Base-by-base conservation (phyloP, 2,329 filamentous ascomycete species). In the Lasiodiplodia gonubiensis region DNA sequence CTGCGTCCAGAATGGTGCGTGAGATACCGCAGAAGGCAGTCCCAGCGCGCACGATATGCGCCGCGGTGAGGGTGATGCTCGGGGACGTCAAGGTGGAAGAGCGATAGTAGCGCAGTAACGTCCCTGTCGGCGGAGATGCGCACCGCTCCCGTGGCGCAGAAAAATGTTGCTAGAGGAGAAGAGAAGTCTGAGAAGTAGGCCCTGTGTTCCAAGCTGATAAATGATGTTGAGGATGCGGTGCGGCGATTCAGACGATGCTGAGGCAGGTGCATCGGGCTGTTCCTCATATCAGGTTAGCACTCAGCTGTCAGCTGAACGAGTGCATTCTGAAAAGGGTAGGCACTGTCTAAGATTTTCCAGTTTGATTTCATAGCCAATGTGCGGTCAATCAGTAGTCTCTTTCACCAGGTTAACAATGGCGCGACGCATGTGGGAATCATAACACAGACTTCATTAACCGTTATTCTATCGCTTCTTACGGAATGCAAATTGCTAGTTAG, bases 391-490 rank as follows among this genome's bases (percentile, higher is more conserved):
- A 2, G 18, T 21, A 18, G n/a, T 46, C 11, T 5, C 18, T 8
- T n/a, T 46, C 42, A 46, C 42, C 16, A 18, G 14, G 14, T 42
- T 1, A 46, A 46, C 42, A 46, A 21, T 8, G 4, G 18, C n/a
- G 42, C 18, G 21, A 46, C 18, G 16, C 51, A 4, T 10, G 21
- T n/a, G 57, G 11, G 18, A 49, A 21, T 23, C 11, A 25, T 25
- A 12, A n/a, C n/a, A 18, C 35, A 39, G 18, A 30, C 16, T 14
- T 49, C 57, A 49, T 48, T 61, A 61, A 61, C 39, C 23, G 49
- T 61, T 35, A 61, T 61, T 46, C 57, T 61, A 49, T 27, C 33
- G 25, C 39, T 51, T 52, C 49, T 27, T 23, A 16, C 61, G 23
- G 23, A 12, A 52, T 35, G 33, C 16, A 30, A 10, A 57, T 39